Evolutionary conservation across 306 rosid species (phyloP).

Genomic region (Glycine soja): DNA sequence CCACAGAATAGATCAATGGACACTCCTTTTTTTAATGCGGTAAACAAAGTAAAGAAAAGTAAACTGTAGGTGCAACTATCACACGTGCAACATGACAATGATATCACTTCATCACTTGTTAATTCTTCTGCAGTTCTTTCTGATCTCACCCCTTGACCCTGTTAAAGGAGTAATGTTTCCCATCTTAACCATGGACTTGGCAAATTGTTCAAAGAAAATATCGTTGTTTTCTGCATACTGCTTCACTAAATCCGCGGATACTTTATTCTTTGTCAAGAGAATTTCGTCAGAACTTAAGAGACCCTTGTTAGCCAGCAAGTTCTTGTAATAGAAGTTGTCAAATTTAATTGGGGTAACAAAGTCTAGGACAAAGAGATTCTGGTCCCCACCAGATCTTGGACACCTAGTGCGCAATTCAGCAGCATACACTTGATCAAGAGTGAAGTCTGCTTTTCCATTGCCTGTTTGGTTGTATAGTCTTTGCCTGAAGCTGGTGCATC

Average conservation of each 20-base stretch:
- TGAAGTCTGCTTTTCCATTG: slow-evolving; percentile 73
- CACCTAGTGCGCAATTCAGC: slow-evolving; percentile 64
- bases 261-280: slow-evolving; percentile 67
- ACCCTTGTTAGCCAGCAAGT: slow-evolving; percentile 72
- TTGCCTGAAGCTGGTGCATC: slow-evolving; percentile 96
- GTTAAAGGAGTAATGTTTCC: slow-evolving; percentile 87
- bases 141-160: slow-evolving; percentile 86
- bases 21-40: neutral
- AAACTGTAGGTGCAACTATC: slow-evolving; percentile 10
- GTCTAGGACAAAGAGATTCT: slow-evolving; percentile 80
- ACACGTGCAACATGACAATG: neutral
- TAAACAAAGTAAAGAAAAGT: slow-evolving; percentile 34
- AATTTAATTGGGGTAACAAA: slow-evolving; percentile 77
- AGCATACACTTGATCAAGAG: slow-evolving; percentile 68
- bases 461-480: slow-evolving; percentile 93
- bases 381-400: slow-evolving; percentile 93
- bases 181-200: slow-evolving; percentile 94
- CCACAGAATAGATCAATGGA: neutral
- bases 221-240: slow-evolving; percentile 64
- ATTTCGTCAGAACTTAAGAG: slow-evolving; percentile 82
- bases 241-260: slow-evolving; percentile 67
- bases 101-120: slow-evolving; percentile 47
- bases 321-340: slow-evolving; percentile 83
- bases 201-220: slow-evolving; percentile 80
- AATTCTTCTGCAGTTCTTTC: slow-evolving; percentile 77